Evolutionary conservation across 495 filamentous ascomycete species (phyloP), one percentile per base, ranked within the genome.

Genomic region (Clavariopsis aquatica): DNA sequence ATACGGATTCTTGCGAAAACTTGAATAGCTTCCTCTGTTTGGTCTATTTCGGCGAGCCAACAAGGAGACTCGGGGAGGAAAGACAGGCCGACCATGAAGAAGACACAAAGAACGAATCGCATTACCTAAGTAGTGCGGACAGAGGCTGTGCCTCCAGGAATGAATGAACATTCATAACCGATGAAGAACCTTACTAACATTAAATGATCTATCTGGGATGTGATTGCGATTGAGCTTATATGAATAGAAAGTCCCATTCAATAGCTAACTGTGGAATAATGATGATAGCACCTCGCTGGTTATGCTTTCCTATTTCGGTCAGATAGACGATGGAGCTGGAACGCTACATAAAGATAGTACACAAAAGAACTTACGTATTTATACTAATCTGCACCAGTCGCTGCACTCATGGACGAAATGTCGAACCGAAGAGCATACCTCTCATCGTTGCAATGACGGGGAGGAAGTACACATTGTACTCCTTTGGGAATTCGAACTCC

Each of bases 241-340:
- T 68, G 57, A 69, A 77, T 41, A 84, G 65, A 59, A 83, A 83
- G 52, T 87, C 87, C 79, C 84, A 88, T 78, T 89, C 87, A 52
- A 92, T 90, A 24, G 89, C 86, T 66, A 87, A 82, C 74, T 91
- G 89, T 66, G 91, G 88, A 61, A 90, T 89, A 46, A 87, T 83
- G 52, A 91, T 84, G 51, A 92, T 82, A 0, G 83, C 84, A 31
- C 89, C 89, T 38, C 83, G 80, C 73, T 86, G 86, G 38, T 85
- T 82, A 23, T 85, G 83, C 52, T 84, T 84, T 5, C 88, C 83
- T 38, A 91, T 83, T 71, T 92, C 88, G 45, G 87, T 87, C 2
- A 91, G 81, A 74, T 91, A 92, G n/a, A 92, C 89, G 6, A 36
- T 13, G 6, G 31, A 36, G 31, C 13, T 36, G 31, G 13, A 36